phyloP scores from a whole-genome alignment of 768 basidiomycete species.

The Galerina marginata region DNA sequence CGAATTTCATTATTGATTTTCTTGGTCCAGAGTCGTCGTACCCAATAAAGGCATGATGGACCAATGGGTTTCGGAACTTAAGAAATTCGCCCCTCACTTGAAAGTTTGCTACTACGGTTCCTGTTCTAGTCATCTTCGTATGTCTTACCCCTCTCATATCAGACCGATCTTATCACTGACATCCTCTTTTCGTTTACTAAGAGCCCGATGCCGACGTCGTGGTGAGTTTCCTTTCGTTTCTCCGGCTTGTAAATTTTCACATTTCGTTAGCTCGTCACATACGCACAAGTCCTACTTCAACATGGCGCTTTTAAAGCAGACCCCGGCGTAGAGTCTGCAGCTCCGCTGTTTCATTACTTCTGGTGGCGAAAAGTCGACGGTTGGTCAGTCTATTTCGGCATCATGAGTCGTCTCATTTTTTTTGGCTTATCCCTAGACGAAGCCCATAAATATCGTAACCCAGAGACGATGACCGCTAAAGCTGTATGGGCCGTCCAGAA shows the following conservation, averaged over 20 bases:
- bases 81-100: constrained; percentile 14
- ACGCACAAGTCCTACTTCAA: background rate
- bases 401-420: too few relatives aligned
- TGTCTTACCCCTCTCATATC: background rate
- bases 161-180: background rate
- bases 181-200: background rate
- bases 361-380: background rate
- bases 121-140: background rate
- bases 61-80: constrained; percentile 9
- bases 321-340: background rate
- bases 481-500: constrained; percentile 12
- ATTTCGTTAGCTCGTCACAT: background rate
- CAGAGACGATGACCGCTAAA: constrained; percentile 4
- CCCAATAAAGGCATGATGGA: constrained; percentile 10
- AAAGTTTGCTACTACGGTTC: constrained; percentile 5
- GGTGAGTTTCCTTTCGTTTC: background rate
- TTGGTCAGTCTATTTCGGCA: background rate
- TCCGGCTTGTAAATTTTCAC: background rate
- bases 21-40: constrained; percentile 2
- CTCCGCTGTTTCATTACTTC: background rate
- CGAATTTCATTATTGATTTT: background rate
- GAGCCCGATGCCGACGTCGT: background rate
- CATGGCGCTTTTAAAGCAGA: background rate
- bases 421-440: constrained; percentile 19
- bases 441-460: constrained; percentile 13